Evolutionary conservation across 768 basidiomycete species (phyloP).

Genomic region (Lactarius hengduanensis): DNA sequence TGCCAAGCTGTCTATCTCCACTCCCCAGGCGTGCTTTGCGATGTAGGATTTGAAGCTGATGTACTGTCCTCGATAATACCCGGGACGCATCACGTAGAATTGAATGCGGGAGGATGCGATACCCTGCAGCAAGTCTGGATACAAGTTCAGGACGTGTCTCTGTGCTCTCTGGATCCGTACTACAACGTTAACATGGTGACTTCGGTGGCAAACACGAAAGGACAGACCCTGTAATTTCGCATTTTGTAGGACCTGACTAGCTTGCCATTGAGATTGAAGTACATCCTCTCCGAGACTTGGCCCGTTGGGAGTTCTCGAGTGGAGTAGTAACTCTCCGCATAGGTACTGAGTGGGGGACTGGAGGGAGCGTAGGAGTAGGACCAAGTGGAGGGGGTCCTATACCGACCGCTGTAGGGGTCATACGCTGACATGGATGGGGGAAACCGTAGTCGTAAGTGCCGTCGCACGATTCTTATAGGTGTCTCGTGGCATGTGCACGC

Average conservation of each 20-base stretch:
- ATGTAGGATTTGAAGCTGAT: constrained; percentile 21
- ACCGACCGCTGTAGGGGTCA: constrained; percentile 18
- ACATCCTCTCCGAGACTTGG: constrained; percentile 17
- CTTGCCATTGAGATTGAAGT: constrained; percentile 21
- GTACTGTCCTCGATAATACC: constrained; percentile 9
- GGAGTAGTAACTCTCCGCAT: constrained; percentile 1
- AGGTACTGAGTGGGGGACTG: constrained; percentile 7
- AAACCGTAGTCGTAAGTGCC: neutral
- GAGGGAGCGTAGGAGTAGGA: constrained; percentile 15
- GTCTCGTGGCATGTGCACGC: constrained; percentile 7
- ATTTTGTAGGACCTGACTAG: constrained; percentile 18
- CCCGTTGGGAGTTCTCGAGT: neutral
- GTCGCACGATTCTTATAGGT: constrained; percentile 13
- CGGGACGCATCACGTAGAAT: constrained; percentile 21
- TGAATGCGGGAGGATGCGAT: constrained; percentile 25
- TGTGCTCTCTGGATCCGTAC: constrained; percentile 10
- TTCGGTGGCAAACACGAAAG: neutral
- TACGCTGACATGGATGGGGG: constrained; percentile 20
- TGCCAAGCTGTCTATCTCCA: constrained; percentile 19
- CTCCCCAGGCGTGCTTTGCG: constrained; percentile 13
- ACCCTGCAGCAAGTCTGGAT: constrained; percentile 12
- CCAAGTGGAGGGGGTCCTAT: constrained; percentile 10
- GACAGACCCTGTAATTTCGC: constrained; percentile 16
- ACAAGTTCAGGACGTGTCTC: constrained; percentile 17
- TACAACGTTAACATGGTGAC: neutral